Evolutionary conservation across 73 alveolate species (phyloP).

Genomic region (Tetrahymena borealis): DNA sequence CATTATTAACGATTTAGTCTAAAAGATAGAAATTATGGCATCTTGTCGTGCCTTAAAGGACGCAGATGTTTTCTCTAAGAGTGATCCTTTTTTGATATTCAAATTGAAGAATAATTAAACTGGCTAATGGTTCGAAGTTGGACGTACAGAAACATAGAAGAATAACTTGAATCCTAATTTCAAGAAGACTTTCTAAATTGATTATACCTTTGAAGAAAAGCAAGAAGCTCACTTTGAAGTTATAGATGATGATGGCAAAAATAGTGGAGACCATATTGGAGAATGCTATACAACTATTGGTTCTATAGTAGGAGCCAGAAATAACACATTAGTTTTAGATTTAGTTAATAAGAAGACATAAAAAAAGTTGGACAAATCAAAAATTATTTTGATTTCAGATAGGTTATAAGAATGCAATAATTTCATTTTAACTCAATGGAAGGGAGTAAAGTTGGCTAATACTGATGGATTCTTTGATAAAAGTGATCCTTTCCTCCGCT

Average conservation of each 20-base stretch:
- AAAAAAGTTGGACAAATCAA: slow-evolving; percentile 47
- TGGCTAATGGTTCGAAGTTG: slow-evolving; percentile 17
- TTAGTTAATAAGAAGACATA: slow-evolving; percentile 13
- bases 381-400: slow-evolving; percentile 52
- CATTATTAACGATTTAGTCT: not conserved
- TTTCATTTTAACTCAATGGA: slow-evolving; percentile 22
- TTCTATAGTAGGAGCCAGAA: slow-evolving; percentile 56
- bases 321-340: slow-evolving; percentile 39
- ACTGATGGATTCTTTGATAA: slow-evolving; percentile 47
- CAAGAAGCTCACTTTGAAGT: slow-evolving; percentile 54
- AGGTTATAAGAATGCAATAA: slow-evolving; percentile 37
- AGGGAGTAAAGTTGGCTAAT: slow-evolving; percentile 20
- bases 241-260: slow-evolving; percentile 54
- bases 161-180: slow-evolving; percentile 74
- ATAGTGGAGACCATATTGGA: slow-evolving; percentile 56
- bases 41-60: slow-evolving; percentile 53
- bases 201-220: slow-evolving; percentile 74
- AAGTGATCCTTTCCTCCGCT: slow-evolving; percentile 42
- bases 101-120: not conserved
- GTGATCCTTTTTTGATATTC: slow-evolving; percentile 57
- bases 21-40: slow-evolving; percentile 55
- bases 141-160: slow-evolving; percentile 51
- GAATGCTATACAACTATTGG: slow-evolving; percentile 58
- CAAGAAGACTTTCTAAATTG: slow-evolving; percentile 44
- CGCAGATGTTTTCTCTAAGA: slow-evolving; percentile 50